Percentiles rank a stretch among this genome's conserved stretches.
Evolutionary conservation across 306 rosid species (phyloP).

Genomic region (Rosa rugosa): DNA sequence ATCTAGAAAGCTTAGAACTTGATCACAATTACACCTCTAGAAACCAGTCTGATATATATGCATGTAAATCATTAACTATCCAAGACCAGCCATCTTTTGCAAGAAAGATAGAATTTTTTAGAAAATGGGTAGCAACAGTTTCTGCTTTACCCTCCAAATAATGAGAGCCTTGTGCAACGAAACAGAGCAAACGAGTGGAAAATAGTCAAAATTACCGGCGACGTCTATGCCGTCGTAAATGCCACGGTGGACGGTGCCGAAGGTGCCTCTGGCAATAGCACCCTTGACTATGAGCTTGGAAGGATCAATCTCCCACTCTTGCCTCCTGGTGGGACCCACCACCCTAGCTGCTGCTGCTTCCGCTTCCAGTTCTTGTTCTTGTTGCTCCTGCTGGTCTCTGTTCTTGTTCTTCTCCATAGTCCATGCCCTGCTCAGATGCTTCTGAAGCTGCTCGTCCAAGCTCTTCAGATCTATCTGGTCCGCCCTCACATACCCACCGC

Average conservation of each 20-base stretch:
- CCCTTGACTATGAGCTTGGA: constrained; percentile 75
- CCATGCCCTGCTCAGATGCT: constrained; percentile 86
- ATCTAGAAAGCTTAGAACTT: background rate
- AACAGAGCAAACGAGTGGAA: background rate
- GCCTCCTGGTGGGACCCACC: constrained; percentile 47
- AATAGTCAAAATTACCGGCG: constrained; percentile 49
- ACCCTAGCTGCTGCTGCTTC: constrained; percentile 11
- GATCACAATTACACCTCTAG: background rate
- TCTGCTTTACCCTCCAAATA: background rate
- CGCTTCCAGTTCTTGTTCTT: constrained; percentile 21
- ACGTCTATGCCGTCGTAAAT: constrained; percentile 88
- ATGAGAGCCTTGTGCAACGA: too few relatives aligned
- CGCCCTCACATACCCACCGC: constrained; percentile 86
- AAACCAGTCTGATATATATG: background rate
- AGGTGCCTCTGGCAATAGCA: constrained; percentile 93
- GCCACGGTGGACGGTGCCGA: constrained; percentile 99
- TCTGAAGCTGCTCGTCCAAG: constrained; percentile 94
- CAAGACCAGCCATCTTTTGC: background rate
- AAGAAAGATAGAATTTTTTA: constrained; percentile 2
- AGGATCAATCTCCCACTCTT: constrained; percentile 99
- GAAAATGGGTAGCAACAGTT: constrained; percentile 20
- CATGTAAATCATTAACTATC: background rate
- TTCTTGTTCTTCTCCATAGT: constrained; percentile 91
- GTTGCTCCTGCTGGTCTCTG: constrained; percentile 30
- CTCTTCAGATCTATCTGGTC: constrained; percentile 99